phyloP scores from a whole-genome alignment of 192 early-diverging fungal genomes.

The Podila epigama region DNA sequence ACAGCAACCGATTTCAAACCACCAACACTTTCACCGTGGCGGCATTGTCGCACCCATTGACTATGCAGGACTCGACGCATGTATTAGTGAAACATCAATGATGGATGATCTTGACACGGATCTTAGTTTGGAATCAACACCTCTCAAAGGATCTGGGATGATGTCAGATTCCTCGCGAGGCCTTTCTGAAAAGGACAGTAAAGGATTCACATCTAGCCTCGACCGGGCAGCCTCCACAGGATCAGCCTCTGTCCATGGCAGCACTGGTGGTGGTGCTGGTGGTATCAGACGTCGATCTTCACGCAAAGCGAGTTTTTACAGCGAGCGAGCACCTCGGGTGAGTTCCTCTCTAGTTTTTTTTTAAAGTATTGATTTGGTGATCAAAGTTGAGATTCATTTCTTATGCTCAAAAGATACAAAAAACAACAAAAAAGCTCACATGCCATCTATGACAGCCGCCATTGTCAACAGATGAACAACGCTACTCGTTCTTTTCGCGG shows the following conservation, averaged over 20 bases:
- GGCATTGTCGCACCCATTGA: slow-evolving; percentile 28
- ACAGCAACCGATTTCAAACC: background rate
- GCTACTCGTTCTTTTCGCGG: slow-evolving; percentile 51
- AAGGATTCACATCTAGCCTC: background rate
- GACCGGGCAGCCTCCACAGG: slow-evolving; percentile 13
- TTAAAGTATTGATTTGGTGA: too few relatives aligned
- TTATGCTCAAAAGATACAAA: too few relatives aligned
- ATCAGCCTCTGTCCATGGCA: background rate
- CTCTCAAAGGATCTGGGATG: too few relatives aligned
- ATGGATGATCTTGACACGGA: too few relatives aligned
- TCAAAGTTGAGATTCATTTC: too few relatives aligned
- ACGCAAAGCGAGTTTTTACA: slow-evolving; percentile 26
- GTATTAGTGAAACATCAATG: slow-evolving; percentile 18
- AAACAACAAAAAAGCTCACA: too few relatives aligned
- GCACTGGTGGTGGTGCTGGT: background rate
- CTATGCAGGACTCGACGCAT: slow-evolving; percentile 49
- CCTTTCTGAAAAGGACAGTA: background rate
- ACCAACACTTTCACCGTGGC: background rate
- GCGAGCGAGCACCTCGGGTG: slow-evolving; percentile 37
- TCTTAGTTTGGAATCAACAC: too few relatives aligned
- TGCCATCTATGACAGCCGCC: slow-evolving; percentile 25
- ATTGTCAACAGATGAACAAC: slow-evolving; percentile 7
- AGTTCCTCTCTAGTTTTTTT: background rate
- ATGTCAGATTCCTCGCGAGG: too few relatives aligned
- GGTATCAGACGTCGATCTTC: slow-evolving; percentile 14